Base-by-base conservation (phyloP, 306 rosid species). In the Boehmeria nivea region DNA sequence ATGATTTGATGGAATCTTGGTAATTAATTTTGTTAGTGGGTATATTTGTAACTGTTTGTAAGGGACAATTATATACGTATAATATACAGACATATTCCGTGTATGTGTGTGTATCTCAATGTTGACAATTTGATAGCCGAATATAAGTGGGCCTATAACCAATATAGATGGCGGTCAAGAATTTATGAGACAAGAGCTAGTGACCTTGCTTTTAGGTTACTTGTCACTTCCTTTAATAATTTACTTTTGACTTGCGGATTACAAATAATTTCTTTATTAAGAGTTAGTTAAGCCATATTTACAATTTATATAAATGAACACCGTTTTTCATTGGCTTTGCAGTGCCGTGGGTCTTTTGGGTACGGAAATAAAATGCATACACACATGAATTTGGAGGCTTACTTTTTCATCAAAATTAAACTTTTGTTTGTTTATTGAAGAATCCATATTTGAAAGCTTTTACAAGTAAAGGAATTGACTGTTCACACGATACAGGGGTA, bases 161-260 rank as follows among this genome's bases (percentile, higher is more conserved):
- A 34, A 15, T 52, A 27, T 16, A 27, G 21, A 16, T 20, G 24
- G 12, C n/a, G 46, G 61, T 24, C 22, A 57, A 22, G 49, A 39
- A 37, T 16, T 59, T 44, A 43, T 59, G 14, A 31, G 42, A 22
- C 50, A 40, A 59, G 53, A 19, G 40, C 52, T 25, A 43, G 17
- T 59, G 20, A n/a, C 51, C 53, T 26, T 9, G 25, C 39, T 44
- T 59, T 43, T 59, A 59, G 64, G 64, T 59, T 44, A 11, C 19
- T 44, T 59, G 64, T 44, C 53, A 59, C 26, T 26, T 59, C 52
- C 12, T n/a, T 40, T 42, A 9, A 14, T 6, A 43, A 8, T 43
- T 43, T 57, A 2, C 60, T 20, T 55, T 20, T 55, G 60, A 19
- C 36, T 25, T 25, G 55, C 25, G 15, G 3, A 25, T 23, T 31